phyloP scores from a whole-genome alignment of 2,329 filamentous ascomycete genomes.

The Fusarium veterinarium region DNA sequence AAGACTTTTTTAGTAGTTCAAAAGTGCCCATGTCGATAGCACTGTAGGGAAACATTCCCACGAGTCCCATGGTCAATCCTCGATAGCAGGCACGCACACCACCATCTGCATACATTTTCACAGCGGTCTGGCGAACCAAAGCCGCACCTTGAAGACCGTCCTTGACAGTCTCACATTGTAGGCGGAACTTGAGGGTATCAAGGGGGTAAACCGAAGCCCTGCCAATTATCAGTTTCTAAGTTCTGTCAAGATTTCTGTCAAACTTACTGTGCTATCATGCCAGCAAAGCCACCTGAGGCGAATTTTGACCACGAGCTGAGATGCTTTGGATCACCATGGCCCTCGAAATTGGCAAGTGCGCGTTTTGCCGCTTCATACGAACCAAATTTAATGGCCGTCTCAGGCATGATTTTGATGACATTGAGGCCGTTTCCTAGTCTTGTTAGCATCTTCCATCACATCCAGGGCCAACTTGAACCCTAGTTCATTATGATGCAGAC shows the following conservation, averaged over 20 bases:
- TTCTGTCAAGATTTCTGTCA: neutral
- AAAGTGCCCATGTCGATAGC: slow-evolving; percentile 97
- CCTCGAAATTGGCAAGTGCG: slow-evolving; percentile 85
- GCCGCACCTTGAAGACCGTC: slow-evolving; percentile 86
- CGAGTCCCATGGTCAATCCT: slow-evolving; percentile 89
- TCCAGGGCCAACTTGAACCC: neutral
- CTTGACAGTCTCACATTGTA: slow-evolving; percentile 94
- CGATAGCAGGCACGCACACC: slow-evolving; percentile 85
- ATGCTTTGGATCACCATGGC: slow-evolving; percentile 81
- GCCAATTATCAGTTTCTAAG: slow-evolving; percentile 17
- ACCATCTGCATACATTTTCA: slow-evolving; percentile 85
- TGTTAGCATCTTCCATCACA: slow-evolving; percentile 11
- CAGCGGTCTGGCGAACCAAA: slow-evolving; percentile 83
- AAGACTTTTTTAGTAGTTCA: slow-evolving; percentile 85
- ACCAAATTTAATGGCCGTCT: slow-evolving; percentile 98
- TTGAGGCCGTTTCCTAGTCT: slow-evolving; percentile 91
- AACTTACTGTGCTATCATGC: slow-evolving; percentile 89
- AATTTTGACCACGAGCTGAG: slow-evolving; percentile 91
- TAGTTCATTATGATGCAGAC: slow-evolving; percentile 42
- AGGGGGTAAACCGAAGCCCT: slow-evolving; percentile 94
- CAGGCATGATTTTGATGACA: slow-evolving; percentile 97
- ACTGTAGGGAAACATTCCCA: slow-evolving; percentile 98
- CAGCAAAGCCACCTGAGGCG: slow-evolving; percentile 87
- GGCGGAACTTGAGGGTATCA: slow-evolving; percentile 82
- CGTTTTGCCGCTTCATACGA: slow-evolving; percentile 97